These are phyloP conservation scores for Penicillium sp. DNA, from an alignment of 2,329 filamentous ascomycete species.

Conservation along the genomic window DNA sequence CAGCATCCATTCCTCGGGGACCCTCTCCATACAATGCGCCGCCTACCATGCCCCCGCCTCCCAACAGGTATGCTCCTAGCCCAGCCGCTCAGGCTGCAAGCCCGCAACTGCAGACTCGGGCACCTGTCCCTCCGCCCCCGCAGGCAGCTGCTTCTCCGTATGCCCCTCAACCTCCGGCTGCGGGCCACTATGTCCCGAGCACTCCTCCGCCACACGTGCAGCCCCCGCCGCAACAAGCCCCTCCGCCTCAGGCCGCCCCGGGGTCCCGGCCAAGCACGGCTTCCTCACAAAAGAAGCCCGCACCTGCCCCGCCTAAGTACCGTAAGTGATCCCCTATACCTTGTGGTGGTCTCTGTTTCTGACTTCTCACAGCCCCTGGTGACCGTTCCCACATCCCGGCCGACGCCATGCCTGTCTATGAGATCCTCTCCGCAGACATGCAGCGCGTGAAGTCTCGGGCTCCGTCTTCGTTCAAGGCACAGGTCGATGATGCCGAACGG, in stretches of 20 bases:
- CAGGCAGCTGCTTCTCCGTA: slow-evolving; percentile 45
- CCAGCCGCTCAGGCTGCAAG: slow-evolving; percentile 49
- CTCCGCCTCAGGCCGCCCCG: too few species aligned
- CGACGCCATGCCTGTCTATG: slow-evolving; percentile 65
- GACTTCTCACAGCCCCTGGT: slow-evolving; percentile 47
- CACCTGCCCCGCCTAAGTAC: slow-evolving; percentile 54
- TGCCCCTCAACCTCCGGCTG: slow-evolving; percentile 45
- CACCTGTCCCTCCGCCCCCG: slow-evolving; percentile 44
- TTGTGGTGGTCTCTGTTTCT: slow-evolving; percentile 11
- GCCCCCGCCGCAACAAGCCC: slow-evolving; percentile 35
- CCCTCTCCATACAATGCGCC: slow-evolving; percentile 81
- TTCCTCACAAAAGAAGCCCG: too few species aligned
- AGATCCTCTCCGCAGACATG: slow-evolving; percentile 75
- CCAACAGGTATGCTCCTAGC: slow-evolving; percentile 66
- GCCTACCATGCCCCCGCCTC: slow-evolving; percentile 57
- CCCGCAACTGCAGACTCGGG: slow-evolving; percentile 39
- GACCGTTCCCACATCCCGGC: slow-evolving; percentile 83
- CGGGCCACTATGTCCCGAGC: too few species aligned
- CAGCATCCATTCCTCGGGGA: slow-evolving; percentile 55
- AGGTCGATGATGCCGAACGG: slow-evolving; percentile 91
- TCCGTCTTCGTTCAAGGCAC: slow-evolving; percentile 75
- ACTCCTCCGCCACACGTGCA: too few species aligned
- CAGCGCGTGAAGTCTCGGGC: slow-evolving; percentile 78
- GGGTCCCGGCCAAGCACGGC: too few species aligned
- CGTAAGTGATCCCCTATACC: slow-evolving; percentile 44